Percentiles rank a stretch among this genome's conserved stretches.
Conservation (phyloP, 179 eudicot species). For the Nepenthes alata region DNA sequence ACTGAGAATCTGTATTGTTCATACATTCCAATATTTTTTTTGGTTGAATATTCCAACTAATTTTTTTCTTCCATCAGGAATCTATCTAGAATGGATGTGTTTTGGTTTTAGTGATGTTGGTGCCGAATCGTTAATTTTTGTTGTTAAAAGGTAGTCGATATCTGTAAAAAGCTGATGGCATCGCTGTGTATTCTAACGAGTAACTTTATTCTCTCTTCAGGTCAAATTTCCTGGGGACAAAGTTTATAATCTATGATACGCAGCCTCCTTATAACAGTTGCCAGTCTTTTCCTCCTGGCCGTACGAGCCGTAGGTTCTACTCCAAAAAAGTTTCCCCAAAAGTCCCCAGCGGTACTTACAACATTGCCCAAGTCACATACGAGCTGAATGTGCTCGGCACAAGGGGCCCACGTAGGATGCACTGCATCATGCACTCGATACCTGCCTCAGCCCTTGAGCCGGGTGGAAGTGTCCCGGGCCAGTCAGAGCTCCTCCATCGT, state of each 20-base stretch:
- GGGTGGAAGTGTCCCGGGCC: conserved; percentile 71
- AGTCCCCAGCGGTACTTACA: conserved; percentile 7
- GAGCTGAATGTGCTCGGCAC: conserved; percentile 10
- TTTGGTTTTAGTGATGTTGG: too few relatives aligned
- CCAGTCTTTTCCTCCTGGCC: conserved; percentile 36
- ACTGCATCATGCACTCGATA: conserved; percentile 60
- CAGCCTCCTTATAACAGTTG: conserved; percentile 13
- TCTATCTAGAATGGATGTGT: too few relatives aligned
- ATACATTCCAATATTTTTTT: too few relatives aligned
- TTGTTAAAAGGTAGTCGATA: too few relatives aligned
- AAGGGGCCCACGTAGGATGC: conserved; percentile 13
- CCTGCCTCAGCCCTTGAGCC: conserved; percentile 61
- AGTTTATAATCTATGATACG: conserved; percentile 11
- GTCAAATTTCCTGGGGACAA: conserved; percentile 15
- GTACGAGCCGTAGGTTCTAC: conserved; percentile 56
- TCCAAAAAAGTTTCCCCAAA: conserved; percentile 64
- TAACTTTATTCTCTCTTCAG: conserved; percentile 4
- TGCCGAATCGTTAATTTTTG: too few relatives aligned
- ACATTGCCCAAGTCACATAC: conserved; percentile 10
- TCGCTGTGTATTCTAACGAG: not conserved
- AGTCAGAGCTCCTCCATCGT: conserved; percentile 44
- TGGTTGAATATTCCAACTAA: too few relatives aligned
- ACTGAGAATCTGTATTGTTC: too few relatives aligned
- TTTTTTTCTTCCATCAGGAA: too few relatives aligned
- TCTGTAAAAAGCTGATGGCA: not conserved